phyloP scores from a whole-genome alignment of 306 rosid species.

The Cucurbita maxima region DNA sequence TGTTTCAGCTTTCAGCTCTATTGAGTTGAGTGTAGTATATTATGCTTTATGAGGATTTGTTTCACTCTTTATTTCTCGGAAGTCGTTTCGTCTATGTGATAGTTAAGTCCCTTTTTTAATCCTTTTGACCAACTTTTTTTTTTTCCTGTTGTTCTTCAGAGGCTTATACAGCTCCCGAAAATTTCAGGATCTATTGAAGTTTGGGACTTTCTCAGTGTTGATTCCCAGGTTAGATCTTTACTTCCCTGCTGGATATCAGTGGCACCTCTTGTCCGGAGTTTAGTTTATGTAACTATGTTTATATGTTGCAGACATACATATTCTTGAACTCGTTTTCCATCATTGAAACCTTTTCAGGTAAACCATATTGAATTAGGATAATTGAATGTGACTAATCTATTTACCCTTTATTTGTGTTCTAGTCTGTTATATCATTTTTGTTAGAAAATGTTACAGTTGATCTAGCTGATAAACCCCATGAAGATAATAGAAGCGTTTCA shows the following conservation, averaged over 20 bases:
- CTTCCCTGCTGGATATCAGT: not conserved
- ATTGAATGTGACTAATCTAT: constrained; percentile 8
- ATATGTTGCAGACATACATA: constrained; percentile 59
- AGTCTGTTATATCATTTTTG: constrained; percentile 10
- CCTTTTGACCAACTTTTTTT: constrained; percentile 9
- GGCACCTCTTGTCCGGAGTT: not conserved
- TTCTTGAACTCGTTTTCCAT: constrained; percentile 89
- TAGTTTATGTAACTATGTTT: not conserved
- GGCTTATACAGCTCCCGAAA: constrained; percentile 82
- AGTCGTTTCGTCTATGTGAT: not conserved
- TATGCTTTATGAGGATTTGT: not conserved
- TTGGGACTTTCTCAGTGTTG: constrained; percentile 98
- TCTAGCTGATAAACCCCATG: constrained; percentile 44
- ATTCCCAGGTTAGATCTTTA: constrained; percentile 68
- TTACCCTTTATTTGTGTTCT: not conserved
- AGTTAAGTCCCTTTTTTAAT: not conserved
- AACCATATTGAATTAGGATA: constrained; percentile 19
- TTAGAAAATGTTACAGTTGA: constrained; percentile 37
- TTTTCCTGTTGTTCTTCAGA: constrained; percentile 33
- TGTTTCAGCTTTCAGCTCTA: not conserved
- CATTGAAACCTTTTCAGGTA: constrained; percentile 84
- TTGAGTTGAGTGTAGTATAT: not conserved
- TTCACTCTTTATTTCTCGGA: not conserved
- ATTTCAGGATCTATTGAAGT: constrained; percentile 96
- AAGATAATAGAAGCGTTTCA: constrained; percentile 41